A percentile compares a stretch with the other conserved stretches of the same genome.
Evolutionary conservation across 257 asterid genomes (phyloP).

Genomic region (Henckelia pumila): DNA sequence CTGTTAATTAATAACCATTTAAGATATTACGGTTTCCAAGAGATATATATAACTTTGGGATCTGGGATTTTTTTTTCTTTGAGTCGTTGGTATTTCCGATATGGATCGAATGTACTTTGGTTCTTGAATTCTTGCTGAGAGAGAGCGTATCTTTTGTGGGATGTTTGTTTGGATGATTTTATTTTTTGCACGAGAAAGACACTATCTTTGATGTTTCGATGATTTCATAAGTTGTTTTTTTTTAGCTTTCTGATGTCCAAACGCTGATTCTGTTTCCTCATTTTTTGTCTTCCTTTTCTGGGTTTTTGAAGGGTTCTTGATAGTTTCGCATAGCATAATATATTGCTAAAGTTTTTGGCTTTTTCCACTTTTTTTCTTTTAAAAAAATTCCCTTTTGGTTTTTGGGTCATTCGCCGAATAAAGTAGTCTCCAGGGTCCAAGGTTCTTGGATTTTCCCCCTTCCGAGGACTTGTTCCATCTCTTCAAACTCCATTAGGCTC

Average conservation of each 20-base stretch:
- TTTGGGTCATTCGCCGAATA: not conserved
- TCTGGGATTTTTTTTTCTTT: not conserved
- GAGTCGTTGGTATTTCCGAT: not conserved
- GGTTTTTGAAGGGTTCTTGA: not conserved
- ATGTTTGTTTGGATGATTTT: conserved; percentile 19
- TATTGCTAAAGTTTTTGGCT: conserved; percentile 26
- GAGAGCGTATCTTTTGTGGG: conserved; percentile 6
- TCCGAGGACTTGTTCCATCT: not conserved
- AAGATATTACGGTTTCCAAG: not conserved
- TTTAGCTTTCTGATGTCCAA: not conserved
- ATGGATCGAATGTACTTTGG: conserved; percentile 14
- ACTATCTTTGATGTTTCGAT: conserved; percentile 9
- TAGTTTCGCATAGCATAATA: not conserved
- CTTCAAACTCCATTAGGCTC: not conserved
- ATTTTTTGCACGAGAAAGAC: conserved; percentile 22
- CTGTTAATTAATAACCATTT: too few relatives aligned
- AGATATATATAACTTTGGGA: not conserved
- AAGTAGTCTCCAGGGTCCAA: conserved; percentile 46
- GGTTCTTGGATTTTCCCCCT: conserved; percentile 29
- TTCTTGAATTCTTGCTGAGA: conserved; percentile 6
- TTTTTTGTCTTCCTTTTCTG: not conserved
- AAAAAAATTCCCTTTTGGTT: conserved; percentile 15
- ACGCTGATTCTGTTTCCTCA: too few relatives aligned
- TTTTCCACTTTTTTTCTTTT: conserved; percentile 14
- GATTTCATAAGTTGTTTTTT: not conserved